Evolutionary conservation across 495 filamentous ascomycete genomes (phyloP), one percentile per base, ranked within the genome.

Genomic region (Cladorrhinum samala): DNA sequence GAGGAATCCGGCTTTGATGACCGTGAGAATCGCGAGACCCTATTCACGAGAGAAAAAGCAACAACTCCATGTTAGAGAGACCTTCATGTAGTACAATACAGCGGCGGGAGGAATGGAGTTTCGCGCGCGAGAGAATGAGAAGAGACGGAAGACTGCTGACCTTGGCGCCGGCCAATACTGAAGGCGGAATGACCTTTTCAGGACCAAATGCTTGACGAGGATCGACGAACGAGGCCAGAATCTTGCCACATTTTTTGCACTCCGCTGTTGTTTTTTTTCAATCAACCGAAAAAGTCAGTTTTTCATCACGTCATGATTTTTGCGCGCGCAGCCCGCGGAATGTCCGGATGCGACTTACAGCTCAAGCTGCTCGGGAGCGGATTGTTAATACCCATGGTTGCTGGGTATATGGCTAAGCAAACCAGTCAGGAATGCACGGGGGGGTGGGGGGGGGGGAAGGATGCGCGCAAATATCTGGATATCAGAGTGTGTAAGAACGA

Each of bases 171-270:
- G 88, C 84, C 55, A 98, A 82, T 60, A 98, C 81, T 40, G 86
- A 81, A 2, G 94, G 93, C 38, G 93, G 93, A 67, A 98, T 98
- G 64, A 98, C 82, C 71, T 97, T 97, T 68, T 98, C 93, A 30
- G 93, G 93, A 3, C 92, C 89, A 68, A 97, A 96, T 11, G 94
- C 76, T 77, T 97, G 93, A 58, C 82, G 81, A 16, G 93, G 94
- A 64, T 98, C 93, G 60, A 98, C 80, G 62, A 98, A 98, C 3
- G 92, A 96, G 37, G 89, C 80, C 43, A 98, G 81, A 60, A 97
- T 96, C 74, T 93, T 95, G 53, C 85, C 87, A 57, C 85, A 88
- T 71, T 94, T 94, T 69, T 83, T 89, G 73, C 90, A 94, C 72
- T 95, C 90, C 69, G 83, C 85, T 89, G n/a, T n/a, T n/a, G n/a